Evolutionary conservation across 805 yeast species (phyloP), one percentile per base, ranked within the genome.

Genomic region (Kodamaea leandrae): DNA sequence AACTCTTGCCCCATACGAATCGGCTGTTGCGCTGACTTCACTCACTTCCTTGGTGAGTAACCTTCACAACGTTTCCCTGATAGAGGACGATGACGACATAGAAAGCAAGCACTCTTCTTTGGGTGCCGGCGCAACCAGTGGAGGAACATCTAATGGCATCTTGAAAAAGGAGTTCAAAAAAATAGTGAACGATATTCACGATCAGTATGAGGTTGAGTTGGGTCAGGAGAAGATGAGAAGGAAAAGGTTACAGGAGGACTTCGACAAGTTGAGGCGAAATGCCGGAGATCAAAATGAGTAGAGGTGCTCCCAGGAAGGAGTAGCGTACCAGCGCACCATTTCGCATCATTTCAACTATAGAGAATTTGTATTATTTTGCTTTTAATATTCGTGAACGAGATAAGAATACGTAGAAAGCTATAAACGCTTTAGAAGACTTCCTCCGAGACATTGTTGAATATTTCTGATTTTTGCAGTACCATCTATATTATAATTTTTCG

Each of bases 121-220:
- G 21, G 33, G 33, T 6, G 13, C 21, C 13, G 52, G 53, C 20
- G 48, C 41, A 7, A 50, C 54, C 13, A 15, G 20, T 38, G 12
- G 51, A 32, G 65, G 74, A 18, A 61, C 53, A 50, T 66, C 72
- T 47, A 76, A 76, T 27, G 74, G 81, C 0, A 79, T 83, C 2
- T 63, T 84, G 59, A 67, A 86, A 42, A 71, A 76, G 46, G 89
- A 84, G 58, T 84, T 83, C 63, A 83, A 77, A 58, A 81, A 78
- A 50, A 63, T 83, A 37, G 79, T 83, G 4, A 63, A 71, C 16
- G 80, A 78, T 28, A 76, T 83, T 43, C 86, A 81, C 46, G 76
- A 72, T 34, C 78, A 71, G 42, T 78, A 81, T 51, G 86, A 82
- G 48, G 53, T 64, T 8, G 85, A 82, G 47, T 57, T 84, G 33